Conservation (phyloP, 2,329 filamentous ascomycete genomes). For the Geoglossum cookeanum region DNA sequence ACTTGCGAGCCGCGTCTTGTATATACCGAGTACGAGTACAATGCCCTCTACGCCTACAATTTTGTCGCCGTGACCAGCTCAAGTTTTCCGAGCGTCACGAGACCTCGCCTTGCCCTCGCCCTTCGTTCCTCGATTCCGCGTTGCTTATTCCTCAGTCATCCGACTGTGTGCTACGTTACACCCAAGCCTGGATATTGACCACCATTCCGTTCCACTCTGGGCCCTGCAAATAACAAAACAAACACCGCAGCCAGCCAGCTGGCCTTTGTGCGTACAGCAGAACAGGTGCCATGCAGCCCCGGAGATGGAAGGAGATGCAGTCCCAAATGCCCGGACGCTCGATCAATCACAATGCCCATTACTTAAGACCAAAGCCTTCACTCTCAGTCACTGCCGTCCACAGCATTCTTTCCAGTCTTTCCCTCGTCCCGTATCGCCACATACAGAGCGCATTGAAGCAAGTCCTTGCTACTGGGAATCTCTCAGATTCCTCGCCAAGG, state of each 20-base stretch:
- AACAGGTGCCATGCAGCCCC: neutral
- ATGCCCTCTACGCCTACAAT: no score
- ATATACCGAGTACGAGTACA: no score
- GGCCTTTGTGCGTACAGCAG: neutral
- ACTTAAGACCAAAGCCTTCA: slow-evolving; percentile 83
- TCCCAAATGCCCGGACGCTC: neutral
- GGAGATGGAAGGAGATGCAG: neutral
- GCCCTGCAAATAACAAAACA: neutral
- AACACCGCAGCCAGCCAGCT: neutral
- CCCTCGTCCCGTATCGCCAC: slow-evolving; percentile 48
- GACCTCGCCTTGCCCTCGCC: neutral
- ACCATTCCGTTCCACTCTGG: no score
- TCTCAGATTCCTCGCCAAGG: slow-evolving; percentile 50
- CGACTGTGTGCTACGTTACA: no score
- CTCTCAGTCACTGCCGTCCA: slow-evolving; percentile 81
- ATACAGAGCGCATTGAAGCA: slow-evolving; percentile 78
- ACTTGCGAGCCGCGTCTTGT: no score
- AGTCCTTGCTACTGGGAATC: slow-evolving; percentile 72
- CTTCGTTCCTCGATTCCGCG: no score
- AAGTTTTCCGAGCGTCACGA: neutral
- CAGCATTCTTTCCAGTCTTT: slow-evolving; percentile 49
- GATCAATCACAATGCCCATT: slow-evolving; percentile 10
- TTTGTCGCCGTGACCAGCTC: neutral
- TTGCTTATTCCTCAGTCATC: no score
- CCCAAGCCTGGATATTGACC: no score